A percentile compares a stretch with the other conserved stretches of the same genome.
phyloP scores from a whole-genome alignment of 1,139 yeast species.

The Nakaseomyces delphensis region DNA sequence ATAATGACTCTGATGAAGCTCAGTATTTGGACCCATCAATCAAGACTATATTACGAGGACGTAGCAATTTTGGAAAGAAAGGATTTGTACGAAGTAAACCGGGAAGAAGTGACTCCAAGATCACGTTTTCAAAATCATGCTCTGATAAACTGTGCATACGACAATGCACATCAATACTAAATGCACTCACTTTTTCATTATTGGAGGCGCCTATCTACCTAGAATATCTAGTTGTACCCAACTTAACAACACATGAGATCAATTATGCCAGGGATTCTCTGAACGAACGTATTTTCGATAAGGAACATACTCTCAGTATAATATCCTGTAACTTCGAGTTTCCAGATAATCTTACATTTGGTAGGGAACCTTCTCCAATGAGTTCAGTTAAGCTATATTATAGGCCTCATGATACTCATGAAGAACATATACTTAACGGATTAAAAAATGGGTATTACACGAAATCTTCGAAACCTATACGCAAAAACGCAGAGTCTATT shows the following conservation, averaged over 20 bases:
- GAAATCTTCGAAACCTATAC: constrained; percentile 38
- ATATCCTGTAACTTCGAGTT: constrained; percentile 11
- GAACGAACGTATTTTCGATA: constrained; percentile 28
- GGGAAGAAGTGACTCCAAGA: constrained; percentile 67
- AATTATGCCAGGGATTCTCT: constrained; percentile 45
- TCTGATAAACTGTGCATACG: constrained; percentile 68
- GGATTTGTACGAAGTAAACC: constrained; percentile 86
- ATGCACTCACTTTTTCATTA: constrained; percentile 40
- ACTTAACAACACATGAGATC: constrained; percentile 22
- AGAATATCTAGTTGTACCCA: constrained; percentile 47
- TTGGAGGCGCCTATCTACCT: constrained; percentile 40
- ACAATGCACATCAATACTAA: constrained; percentile 55
- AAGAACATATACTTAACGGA: constrained; percentile 43
- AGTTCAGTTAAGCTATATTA: constrained; percentile 16
- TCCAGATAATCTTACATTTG: constrained; percentile 21
- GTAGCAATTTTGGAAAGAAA: constrained; percentile 46
- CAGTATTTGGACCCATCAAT: constrained; percentile 27
- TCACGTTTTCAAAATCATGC: constrained; percentile 74
- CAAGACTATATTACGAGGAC: constrained; percentile 46
- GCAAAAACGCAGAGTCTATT: constrained; percentile 37
- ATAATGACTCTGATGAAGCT: constrained; percentile 19
- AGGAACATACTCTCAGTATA: constrained; percentile 10
- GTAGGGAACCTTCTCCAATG: constrained; percentile 25
- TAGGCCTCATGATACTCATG: constrained; percentile 1
- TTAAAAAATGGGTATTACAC: constrained; percentile 44